Evolutionary conservation across 345 rosid species (phyloP), one percentile per base, ranked within the genome.

Genomic region (Hypericum perforatum): DNA sequence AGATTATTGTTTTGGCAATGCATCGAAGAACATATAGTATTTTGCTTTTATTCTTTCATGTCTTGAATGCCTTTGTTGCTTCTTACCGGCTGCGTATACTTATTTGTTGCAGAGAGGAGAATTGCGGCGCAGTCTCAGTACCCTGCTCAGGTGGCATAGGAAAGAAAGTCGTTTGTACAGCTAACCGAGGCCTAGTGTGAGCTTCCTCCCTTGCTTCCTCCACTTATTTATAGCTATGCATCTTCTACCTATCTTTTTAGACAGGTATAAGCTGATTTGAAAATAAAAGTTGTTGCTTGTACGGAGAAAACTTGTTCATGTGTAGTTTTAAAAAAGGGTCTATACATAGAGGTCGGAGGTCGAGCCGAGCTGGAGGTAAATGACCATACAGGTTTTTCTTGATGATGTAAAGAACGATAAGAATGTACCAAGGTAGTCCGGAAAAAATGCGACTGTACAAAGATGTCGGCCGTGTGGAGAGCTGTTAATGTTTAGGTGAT

Each of bases 91-190:
- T 32, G 11, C 39, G 53, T 54, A 1, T n/a, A 22, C 32, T 22
- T 22, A 16, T 66, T 53, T 9, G 45, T 47, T 74, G 80, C 77
- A 82, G 84, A 78, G 50, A 76, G 89, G 82, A 82, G 85, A 73
- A 68, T 76, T 39, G 82, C 80, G 11, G 70, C 69, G 39, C 85
- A 74, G 72, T 70, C 80, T 47, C 67, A 62, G 57, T 65, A 70
- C 61, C 67, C 78, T 52, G 84, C 70, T 6, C 54, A 72, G 73
- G n/a, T 29, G 64, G 68, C 56, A 38, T 63, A 73, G 72, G 68
- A 62, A 64, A 56, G 69, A 60, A 67, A 67, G 77, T 49, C 42
- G 71, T 73, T 54, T 82, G 89, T 82, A 79, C 77, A 79, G 85
- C 82, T 82, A 75, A 82, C 80, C 43, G 76, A 63, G n/a, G 75